Evolutionary conservation across 1,284 basidiomycete genomes (phyloP).

Genomic region (Clitocybe nebularis): DNA sequence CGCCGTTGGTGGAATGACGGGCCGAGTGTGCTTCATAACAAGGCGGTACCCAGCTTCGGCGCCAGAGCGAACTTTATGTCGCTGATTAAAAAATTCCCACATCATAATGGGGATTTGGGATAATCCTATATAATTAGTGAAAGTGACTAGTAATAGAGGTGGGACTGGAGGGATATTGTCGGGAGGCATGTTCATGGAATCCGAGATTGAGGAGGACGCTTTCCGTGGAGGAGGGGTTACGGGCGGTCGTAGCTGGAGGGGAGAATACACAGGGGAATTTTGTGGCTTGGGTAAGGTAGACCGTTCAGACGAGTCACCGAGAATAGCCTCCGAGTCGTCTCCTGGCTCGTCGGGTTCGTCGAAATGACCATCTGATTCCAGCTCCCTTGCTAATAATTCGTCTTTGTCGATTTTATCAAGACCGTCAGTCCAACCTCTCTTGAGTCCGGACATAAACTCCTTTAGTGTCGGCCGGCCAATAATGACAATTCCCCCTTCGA

Average conservation of each 20-base stretch:
- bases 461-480: constrained; percentile 92
- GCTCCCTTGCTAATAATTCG: constrained; percentile 64
- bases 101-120: constrained; percentile 87
- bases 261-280: constrained; percentile 37
- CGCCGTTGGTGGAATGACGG: constrained; percentile 43
- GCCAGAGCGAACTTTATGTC: constrained; percentile 74
- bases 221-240: constrained; percentile 17
- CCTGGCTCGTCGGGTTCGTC: constrained; percentile 52
- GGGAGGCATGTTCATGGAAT: constrained; percentile 47
- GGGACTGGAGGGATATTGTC: constrained; percentile 70
- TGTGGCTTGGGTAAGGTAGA: constrained; percentile 30
- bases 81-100: constrained; percentile 89
- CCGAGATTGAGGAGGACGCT: constrained; percentile 23
- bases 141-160: constrained; percentile 86
- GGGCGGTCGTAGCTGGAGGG: constrained; percentile 29
- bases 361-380: constrained; percentile 76
- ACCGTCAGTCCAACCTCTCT: constrained; percentile 81
- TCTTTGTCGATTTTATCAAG: constrained; percentile 72
- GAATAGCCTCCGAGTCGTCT: constrained; percentile 23
- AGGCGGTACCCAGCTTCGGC: constrained; percentile 81
- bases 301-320: constrained; percentile 21
- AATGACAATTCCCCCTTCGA: constrained; percentile 82
- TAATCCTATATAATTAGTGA: constrained; percentile 83
- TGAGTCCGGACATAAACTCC: constrained; percentile 89
- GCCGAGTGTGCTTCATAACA: constrained; percentile 62